Evolutionary conservation across 2,329 filamentous ascomycete species (phyloP).

Genomic region (Pseudocercospora cruenta): DNA sequence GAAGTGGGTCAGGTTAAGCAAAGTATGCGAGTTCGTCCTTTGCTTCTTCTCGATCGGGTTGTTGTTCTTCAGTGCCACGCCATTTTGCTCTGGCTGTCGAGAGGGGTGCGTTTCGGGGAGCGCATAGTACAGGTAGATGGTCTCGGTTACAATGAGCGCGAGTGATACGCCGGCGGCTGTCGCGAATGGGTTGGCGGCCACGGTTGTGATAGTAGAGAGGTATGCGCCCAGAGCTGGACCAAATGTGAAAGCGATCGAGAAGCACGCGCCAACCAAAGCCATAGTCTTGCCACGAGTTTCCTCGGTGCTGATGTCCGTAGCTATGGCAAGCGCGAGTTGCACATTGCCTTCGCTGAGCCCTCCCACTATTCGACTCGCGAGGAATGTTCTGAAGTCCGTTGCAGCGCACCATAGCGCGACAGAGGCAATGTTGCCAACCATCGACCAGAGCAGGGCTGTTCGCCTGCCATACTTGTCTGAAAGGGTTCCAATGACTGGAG

Average conservation of each 20-base stretch:
- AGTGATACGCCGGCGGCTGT: constrained; percentile 88
- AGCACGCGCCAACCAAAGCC: constrained; percentile 94
- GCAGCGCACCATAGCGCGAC: constrained; percentile 94
- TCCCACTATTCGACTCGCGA: constrained; percentile 89
- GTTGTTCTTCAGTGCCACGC: constrained; percentile 29
- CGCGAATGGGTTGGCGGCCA: constrained; percentile 90
- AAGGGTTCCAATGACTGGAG: constrained; percentile 84
- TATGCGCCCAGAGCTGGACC: constrained; percentile 90
- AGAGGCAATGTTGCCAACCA: constrained; percentile 89
- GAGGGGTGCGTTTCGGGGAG: constrained; percentile 81
- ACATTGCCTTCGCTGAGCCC: constrained; percentile 96
- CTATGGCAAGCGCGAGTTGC: constrained; percentile 93
- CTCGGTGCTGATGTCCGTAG: constrained; percentile 91
- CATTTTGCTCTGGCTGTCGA: constrained; percentile 25
- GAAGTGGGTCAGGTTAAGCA: constrained; percentile 86
- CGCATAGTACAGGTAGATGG: constrained; percentile 78
- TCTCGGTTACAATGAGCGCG: constrained; percentile 82
- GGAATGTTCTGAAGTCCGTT: constrained; percentile 91
- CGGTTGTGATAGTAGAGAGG: constrained; percentile 74
- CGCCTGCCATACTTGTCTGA: constrained; percentile 88
- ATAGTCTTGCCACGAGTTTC: constrained; percentile 84
- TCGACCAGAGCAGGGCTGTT: constrained; percentile 84
- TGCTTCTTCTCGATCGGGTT: constrained; percentile 35
- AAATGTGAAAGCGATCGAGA: constrained; percentile 96
- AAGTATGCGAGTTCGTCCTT: constrained; percentile 78